phyloP scores from a whole-genome alignment of 2,329 filamentous ascomycete genomes.

The Claviceps fusiformis region DNA sequence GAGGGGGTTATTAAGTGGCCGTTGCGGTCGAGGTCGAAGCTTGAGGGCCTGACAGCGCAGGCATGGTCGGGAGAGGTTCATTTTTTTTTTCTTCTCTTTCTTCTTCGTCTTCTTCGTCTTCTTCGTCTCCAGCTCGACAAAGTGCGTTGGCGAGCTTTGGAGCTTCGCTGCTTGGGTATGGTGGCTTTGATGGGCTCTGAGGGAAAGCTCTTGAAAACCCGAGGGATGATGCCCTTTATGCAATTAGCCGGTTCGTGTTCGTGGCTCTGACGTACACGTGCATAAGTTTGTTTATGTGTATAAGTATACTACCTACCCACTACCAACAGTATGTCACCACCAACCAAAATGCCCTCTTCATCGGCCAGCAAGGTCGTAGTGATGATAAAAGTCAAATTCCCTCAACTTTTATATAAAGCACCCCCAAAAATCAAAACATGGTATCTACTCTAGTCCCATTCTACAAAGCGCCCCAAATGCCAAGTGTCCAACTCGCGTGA shows the following conservation, averaged over 20 bases:
- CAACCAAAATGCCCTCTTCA: no score
- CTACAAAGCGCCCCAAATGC: conserved; percentile 43
- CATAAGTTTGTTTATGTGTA: no score
- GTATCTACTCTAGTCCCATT: neutral
- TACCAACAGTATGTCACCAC: neutral
- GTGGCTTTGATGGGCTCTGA: neutral
- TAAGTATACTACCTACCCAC: no score
- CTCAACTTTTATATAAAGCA: neutral
- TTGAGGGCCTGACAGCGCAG: conserved; percentile 11
- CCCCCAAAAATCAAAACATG: neutral
- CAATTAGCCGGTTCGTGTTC: conserved; percentile 3
- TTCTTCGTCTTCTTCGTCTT: neutral
- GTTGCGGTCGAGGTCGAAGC: neutral
- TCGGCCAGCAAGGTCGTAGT: no score
- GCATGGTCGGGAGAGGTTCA: conserved; percentile 18
- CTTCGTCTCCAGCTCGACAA: neutral
- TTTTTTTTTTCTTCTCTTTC: conserved; percentile 5
- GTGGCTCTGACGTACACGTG: neutral
- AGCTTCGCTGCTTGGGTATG: neutral
- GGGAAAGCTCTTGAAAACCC: neutral
- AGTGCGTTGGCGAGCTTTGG: neutral
- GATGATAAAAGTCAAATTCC: neutral
- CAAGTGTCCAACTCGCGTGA: conserved; percentile 46
- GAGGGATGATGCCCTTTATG: neutral
- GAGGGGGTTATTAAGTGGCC: neutral